Evolutionary conservation across 768 basidiomycete genomes (phyloP).

Genomic region (Tulasnella sp.): DNA sequence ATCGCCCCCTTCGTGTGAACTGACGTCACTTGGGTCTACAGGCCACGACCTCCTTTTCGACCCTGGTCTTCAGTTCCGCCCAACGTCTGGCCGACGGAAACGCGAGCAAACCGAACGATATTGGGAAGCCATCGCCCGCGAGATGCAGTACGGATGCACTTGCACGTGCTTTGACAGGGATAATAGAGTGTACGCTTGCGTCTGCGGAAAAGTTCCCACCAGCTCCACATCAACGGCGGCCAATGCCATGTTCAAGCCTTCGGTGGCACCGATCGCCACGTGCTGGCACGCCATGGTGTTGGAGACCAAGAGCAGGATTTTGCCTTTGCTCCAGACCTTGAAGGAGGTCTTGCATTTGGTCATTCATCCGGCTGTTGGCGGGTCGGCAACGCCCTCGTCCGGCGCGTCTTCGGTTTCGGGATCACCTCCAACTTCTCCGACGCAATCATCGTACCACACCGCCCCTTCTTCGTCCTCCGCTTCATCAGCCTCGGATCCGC

Average conservation of each 20-base stretch:
- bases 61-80: constrained; percentile 71
- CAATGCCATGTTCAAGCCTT: background rate
- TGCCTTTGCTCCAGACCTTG: constrained; percentile 61
- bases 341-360: constrained; percentile 74
- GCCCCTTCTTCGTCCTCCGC: background rate
- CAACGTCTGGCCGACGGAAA: constrained; percentile 66
- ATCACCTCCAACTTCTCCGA: constrained; percentile 21
- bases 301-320: constrained; percentile 65
- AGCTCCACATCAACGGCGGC: background rate
- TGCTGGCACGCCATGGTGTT: constrained; percentile 44
- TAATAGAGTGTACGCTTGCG: constrained; percentile 38
- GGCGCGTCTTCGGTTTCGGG: constrained; percentile 21
- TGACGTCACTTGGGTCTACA: constrained; percentile 29
- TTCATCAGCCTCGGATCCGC: constrained; percentile 31
- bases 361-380: constrained; percentile 56
- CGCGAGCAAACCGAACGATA: constrained; percentile 67
- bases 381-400: background rate
- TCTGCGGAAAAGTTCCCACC: constrained; percentile 29
- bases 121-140: constrained; percentile 72
- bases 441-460: constrained; percentile 23
- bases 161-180: constrained; percentile 66
- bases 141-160: constrained; percentile 74
- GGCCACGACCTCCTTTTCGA: constrained; percentile 90
- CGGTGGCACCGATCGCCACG: constrained; percentile 23
- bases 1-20: background rate